A percentile compares a stretch with the other conserved stretches of the same genome.
Evolutionary conservation across 2,329 filamentous ascomycete genomes (phyloP).

Genomic region (Trichoderma atrobrunneum): DNA sequence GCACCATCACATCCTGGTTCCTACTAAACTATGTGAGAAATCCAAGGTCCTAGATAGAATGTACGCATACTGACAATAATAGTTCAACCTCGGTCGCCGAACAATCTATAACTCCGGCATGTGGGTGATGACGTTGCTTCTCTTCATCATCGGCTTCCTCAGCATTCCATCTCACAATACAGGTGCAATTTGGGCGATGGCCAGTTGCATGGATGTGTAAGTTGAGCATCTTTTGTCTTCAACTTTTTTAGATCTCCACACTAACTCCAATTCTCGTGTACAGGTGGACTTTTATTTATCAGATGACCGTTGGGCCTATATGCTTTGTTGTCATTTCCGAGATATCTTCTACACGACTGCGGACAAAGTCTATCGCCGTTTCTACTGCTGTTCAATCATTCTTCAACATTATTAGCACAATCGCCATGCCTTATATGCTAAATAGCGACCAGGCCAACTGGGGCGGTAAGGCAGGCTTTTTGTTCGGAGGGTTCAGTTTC

Average conservation of each 20-base stretch:
- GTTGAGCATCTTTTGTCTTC: not conserved
- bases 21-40: slow-evolving; percentile 33
- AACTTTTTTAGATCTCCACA: fast-evolving
- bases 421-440: slow-evolving; percentile 34
- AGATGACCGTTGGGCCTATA: slow-evolving; percentile 42
- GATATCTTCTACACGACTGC: slow-evolving; percentile 36
- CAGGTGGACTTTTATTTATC: slow-evolving; percentile 41
- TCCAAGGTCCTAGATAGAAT: not conserved
- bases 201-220: slow-evolving; percentile 36
- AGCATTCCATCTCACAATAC: slow-evolving; percentile 34
- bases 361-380: slow-evolving; percentile 33
- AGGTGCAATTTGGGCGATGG: slow-evolving; percentile 37
- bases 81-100: slow-evolving; percentile 37
- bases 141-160: slow-evolving; percentile 43
- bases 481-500: slow-evolving; percentile 29
- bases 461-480: slow-evolving; percentile 33
- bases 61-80: not conserved
- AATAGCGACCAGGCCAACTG: slow-evolving; percentile 33
- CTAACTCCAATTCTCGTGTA: not conserved
- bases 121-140: slow-evolving; percentile 34
- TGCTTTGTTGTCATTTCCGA: slow-evolving; percentile 42
- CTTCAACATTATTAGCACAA: slow-evolving; percentile 27
- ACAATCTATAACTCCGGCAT: slow-evolving; percentile 36
- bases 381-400: slow-evolving; percentile 28
- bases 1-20: slow-evolving; percentile 41